Evolutionary conservation across 2,329 filamentous ascomycete genomes (phyloP).

Genomic region (Claviceps digitariae): DNA sequence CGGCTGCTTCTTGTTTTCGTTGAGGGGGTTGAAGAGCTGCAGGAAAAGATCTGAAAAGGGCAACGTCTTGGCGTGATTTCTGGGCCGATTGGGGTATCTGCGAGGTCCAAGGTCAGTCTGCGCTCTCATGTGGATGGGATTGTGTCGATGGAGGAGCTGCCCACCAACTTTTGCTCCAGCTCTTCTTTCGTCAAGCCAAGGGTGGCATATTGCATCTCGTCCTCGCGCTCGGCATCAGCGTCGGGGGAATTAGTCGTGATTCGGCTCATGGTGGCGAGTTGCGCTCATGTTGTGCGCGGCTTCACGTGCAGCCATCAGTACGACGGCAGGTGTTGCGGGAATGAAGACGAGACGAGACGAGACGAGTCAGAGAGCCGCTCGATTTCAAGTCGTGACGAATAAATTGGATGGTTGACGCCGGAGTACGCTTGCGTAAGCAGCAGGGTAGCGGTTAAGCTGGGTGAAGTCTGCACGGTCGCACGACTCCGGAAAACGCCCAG

Average conservation of each 20-base stretch:
- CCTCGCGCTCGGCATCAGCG: slow-evolving; percentile 33
- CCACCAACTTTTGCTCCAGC: slow-evolving; percentile 28
- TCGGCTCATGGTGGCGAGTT: background rate
- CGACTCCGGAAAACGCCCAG: too few relatives aligned
- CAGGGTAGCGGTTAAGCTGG: too few relatives aligned
- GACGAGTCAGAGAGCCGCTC: too few relatives aligned
- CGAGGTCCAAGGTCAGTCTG: background rate
- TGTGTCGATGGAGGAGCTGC: background rate
- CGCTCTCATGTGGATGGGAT: too few relatives aligned
- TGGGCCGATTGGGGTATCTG: slow-evolving; percentile 71
- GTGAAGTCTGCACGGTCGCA: too few relatives aligned
- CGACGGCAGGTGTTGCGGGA: too few relatives aligned
- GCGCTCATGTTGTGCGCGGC: too few relatives aligned
- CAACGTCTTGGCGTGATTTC: slow-evolving; percentile 65
- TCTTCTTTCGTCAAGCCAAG: slow-evolving; percentile 26
- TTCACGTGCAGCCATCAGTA: too few relatives aligned
- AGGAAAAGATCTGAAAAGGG: slow-evolving; percentile 69
- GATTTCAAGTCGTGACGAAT: too few relatives aligned
- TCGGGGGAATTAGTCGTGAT: slow-evolving; percentile 17
- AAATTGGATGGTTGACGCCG: too few relatives aligned
- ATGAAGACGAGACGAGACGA: too few relatives aligned
- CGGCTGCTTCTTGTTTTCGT: slow-evolving; percentile 66
- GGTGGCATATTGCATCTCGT: slow-evolving; percentile 35
- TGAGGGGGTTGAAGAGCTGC: slow-evolving; percentile 67
- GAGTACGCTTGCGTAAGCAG: too few relatives aligned